Conservation (phyloP, 352 stramenopile species). For the Phytophthora agathidicida region DNA sequence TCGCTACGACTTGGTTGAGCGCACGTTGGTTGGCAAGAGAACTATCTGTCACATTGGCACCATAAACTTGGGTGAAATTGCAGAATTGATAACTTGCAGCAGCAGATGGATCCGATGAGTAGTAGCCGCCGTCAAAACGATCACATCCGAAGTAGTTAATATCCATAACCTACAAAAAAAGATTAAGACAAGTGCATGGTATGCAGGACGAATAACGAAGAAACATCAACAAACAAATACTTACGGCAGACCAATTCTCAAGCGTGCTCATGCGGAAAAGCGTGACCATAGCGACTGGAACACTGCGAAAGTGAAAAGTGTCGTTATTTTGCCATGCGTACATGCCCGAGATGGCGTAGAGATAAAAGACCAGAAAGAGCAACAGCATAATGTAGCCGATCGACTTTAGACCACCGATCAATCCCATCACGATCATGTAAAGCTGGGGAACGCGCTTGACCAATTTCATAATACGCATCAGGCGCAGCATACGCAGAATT, state of each 20-base stretch:
- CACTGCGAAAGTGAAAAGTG: slow-evolving; percentile 81
- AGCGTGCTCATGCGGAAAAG: slow-evolving; percentile 85
- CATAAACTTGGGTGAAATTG: slow-evolving; percentile 66
- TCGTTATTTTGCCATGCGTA: slow-evolving; percentile 90
- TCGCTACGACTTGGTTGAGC: slow-evolving; percentile 63
- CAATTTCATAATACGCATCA: slow-evolving; percentile 92
- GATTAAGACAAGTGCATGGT: slow-evolving; percentile 13
- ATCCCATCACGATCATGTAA: slow-evolving; percentile 92
- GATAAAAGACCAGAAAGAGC: slow-evolving; percentile 88
- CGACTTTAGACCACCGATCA: slow-evolving; percentile 87
- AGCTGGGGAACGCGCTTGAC: slow-evolving; percentile 90
- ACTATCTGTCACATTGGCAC: slow-evolving; percentile 47
- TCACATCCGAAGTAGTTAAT: slow-evolving; percentile 86
- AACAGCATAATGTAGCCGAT: slow-evolving; percentile 92
- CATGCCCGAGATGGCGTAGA: slow-evolving; percentile 92
- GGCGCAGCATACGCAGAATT: slow-evolving; percentile 84
- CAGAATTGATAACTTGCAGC: slow-evolving; percentile 59
- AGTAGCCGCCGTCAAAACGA: slow-evolving; percentile 68
- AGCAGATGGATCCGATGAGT: slow-evolving; percentile 46
- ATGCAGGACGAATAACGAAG: neutral
- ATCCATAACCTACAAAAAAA: slow-evolving; percentile 65
- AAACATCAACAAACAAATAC: slow-evolving; percentile 9
- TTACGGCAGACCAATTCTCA: slow-evolving; percentile 80
- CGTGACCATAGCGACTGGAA: slow-evolving; percentile 84
- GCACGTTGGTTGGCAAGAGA: slow-evolving; percentile 38